These are phyloP conservation scores for Extremus antarcticus DNA, from an alignment of 495 filamentous ascomycete genomes.

Conservation along the genomic window DNA sequence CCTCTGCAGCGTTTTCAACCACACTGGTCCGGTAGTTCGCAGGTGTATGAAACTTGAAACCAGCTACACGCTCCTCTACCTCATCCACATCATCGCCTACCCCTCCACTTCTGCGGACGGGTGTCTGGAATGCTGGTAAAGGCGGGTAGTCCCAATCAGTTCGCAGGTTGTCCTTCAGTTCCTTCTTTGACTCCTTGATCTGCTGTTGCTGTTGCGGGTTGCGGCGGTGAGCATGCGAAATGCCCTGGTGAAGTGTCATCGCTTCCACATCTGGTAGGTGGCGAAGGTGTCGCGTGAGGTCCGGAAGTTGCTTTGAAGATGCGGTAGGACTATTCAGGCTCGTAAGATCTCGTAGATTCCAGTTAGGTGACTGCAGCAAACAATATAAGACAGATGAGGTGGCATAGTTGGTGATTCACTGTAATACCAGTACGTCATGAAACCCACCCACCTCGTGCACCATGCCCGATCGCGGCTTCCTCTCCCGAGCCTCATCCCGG, in stretches of 20 bases:
- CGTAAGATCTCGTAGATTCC: too few species aligned
- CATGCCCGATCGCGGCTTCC: too few species aligned
- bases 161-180: conserved; percentile 43
- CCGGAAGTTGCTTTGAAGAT: too few species aligned
- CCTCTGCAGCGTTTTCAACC: not conserved
- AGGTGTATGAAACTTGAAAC: conserved; percentile 12
- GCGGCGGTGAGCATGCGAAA: conserved; percentile 1
- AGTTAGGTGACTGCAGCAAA: too few species aligned
- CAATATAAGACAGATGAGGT: too few species aligned
- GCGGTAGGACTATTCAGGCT: too few species aligned
- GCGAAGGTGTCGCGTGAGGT: not conserved
- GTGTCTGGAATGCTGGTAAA: conserved; percentile 23
- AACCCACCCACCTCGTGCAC: too few species aligned
- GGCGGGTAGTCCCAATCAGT: conserved; percentile 44
- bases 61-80: conserved; percentile 11
- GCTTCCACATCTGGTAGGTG: not conserved
- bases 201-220: conserved; percentile 11
- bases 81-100: conserved; percentile 1
- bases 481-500: too few species aligned
- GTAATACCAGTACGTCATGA: too few species aligned
- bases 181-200: conserved; percentile 25
- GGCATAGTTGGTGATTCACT: too few species aligned
- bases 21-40: not conserved
- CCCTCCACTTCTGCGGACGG: conserved; percentile 21
- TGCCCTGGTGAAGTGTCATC: not conserved